Base-by-base conservation (phyloP, 305 asterid species). In the Fraxinus albicans region DNA sequence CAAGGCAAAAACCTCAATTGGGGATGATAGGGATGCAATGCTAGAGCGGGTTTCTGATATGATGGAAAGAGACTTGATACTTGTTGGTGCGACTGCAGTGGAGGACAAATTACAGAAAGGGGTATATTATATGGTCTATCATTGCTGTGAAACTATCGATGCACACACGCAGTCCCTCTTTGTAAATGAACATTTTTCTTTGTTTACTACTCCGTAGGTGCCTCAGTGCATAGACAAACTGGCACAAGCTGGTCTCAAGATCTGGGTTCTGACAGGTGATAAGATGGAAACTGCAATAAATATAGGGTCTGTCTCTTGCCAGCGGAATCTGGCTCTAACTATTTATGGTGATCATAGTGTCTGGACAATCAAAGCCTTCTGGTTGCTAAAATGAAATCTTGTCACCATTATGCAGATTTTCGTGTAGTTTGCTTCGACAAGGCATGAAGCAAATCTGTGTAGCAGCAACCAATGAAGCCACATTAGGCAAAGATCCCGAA, bases 21-120 rank as follows among this genome's bases (percentile, higher is more conserved):
- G 89, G 65, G 88, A 89, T 78, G 99, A 94, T 74, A 91, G 98
- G 83, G 98, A 96, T 38, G 92, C 84, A 31, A 91, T 88, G 90
- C 97, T 96, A 33, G 98, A 96, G 84, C 81, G 86, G 70, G 86
- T 91, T 79, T 92, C 97, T 83, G 98, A 96, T 82, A 65, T 85
- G 88, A 94, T 96, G 88, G 98, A 96, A 90, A 94, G 77, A 84
- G 98, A 94, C 83, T 86, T 96, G 90, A 88, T 91, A 81, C 93
- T 96, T 81, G 92, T 96, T 40, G 99, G 99, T 79, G 98, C 99
- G 13, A 95, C 98, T 67, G 99, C 98, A 67, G 96, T 96, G 19
- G 99, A 96, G 91, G 99, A 96, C 90, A 96, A 94, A 87, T 91
- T 96, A 73, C 99, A 96, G 86, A 87, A 87, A 80, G 98, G 98